Evolutionary conservation across 306 rosid species (phyloP).

Genomic region (Ormosia semicastrata): DNA sequence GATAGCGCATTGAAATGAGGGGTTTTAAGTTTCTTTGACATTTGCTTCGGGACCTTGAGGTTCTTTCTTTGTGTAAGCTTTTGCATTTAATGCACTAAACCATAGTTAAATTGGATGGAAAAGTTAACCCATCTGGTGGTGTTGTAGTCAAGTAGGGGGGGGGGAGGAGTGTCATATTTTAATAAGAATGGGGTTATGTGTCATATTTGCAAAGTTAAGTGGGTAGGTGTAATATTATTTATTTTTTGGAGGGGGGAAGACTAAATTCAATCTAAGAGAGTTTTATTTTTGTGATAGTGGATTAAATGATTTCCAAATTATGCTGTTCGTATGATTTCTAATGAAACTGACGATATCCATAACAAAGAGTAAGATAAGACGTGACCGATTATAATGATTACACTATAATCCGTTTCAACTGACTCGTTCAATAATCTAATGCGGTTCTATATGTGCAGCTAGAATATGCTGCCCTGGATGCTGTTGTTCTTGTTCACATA

Average conservation of each 20-base stretch:
- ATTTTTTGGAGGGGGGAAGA: background rate
- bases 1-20: background rate
- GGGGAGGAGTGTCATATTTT: no score
- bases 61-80: background rate
- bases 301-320: background rate
- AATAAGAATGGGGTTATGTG: no score
- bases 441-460: constrained; percentile 53
- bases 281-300: background rate
- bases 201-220: no score
- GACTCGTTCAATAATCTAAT: constrained; percentile 5
- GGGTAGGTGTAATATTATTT: no score
- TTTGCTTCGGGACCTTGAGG: background rate
- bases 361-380: background rate
- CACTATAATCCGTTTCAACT: background rate
- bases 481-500: constrained; percentile 82
- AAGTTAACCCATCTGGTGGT: no score
- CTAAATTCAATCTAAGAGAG: background rate
- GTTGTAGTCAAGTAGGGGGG: no score
- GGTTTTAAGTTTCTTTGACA: background rate
- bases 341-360: background rate
- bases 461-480: constrained; percentile 96
- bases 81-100: no score
- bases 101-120: no score
- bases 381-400: background rate
- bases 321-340: constrained; percentile 1